A percentile compares a stretch with the other conserved stretches of the same genome.
These are phyloP conservation scores for Candida morakotiae DNA, from an alignment of 805 yeast genomes.

Conservation along the genomic window DNA sequence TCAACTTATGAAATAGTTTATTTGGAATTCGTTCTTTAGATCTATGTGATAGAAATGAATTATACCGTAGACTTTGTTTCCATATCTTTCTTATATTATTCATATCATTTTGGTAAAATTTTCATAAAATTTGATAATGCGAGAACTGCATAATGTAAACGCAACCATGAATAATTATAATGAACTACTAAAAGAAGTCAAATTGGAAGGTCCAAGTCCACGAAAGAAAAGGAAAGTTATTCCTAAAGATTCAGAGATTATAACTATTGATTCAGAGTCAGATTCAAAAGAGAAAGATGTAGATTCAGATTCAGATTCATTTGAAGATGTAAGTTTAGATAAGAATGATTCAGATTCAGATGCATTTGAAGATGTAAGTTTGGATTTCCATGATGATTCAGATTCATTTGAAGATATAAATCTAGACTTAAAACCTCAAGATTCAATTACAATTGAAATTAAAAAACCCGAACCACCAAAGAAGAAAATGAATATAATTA, in stretches of 20 bases:
- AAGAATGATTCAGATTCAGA: conserved; percentile 7
- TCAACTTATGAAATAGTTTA: conserved; percentile 4
- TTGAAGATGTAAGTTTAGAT: not conserved
- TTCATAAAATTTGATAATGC: not conserved
- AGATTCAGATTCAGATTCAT: not conserved
- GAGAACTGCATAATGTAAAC: conserved; percentile 2
- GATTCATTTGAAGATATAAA: conserved; percentile 30
- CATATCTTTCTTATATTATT: not conserved
- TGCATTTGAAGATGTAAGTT: conserved; percentile 5
- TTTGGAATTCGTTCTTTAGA: conserved; percentile 7
- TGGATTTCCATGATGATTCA: conserved; percentile 7
- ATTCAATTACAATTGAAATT: conserved; percentile 5
- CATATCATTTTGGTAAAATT: not conserved
- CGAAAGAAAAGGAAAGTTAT: conserved; percentile 7
- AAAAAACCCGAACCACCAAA: conserved; percentile 11
- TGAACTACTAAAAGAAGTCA: conserved; percentile 6
- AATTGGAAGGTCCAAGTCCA: not conserved
- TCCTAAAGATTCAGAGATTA: not conserved
- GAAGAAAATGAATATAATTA: conserved; percentile 32
- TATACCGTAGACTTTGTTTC: not conserved
- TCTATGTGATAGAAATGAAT: conserved; percentile 6
- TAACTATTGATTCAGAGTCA: not conserved
- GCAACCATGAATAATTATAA: conserved; percentile 3
- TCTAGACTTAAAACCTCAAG: conserved; percentile 8
- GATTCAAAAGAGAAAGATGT: not conserved